phyloP scores from a whole-genome alignment of 768 basidiomycete genomes.

The Pleurotus giganteus region DNA sequence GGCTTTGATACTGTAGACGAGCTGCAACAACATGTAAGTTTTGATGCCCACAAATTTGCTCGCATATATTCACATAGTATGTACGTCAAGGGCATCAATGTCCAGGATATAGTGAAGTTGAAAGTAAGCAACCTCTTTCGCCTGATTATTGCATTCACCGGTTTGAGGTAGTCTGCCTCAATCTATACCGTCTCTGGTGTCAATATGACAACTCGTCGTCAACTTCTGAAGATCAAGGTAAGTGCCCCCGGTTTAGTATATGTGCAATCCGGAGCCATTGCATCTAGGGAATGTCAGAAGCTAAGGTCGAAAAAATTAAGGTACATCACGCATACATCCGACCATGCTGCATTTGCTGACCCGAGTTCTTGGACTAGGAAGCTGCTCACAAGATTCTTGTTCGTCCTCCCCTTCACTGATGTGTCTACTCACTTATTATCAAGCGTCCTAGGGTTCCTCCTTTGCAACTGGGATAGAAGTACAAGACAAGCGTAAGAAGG shows the following conservation, averaged over 20 bases:
- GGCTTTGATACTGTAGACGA: constrained; percentile 84
- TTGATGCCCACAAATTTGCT: neutral
- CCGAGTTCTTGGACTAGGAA: no score
- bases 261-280: neutral
- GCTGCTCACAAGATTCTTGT: constrained; percentile 87
- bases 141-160: no score
- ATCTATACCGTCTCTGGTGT: constrained; percentile 86
- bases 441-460: constrained; percentile 67
- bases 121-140: constrained; percentile 54
- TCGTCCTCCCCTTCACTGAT: constrained; percentile 15
- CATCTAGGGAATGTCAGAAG: constrained; percentile 87
- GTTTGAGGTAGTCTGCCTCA: constrained; percentile 72
- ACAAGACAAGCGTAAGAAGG: constrained; percentile 81
- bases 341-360: no score
- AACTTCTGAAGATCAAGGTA: constrained; percentile 92
- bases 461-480: constrained; percentile 91
- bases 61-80: constrained; percentile 15
- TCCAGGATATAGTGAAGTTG: constrained; percentile 93
- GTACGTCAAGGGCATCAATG: constrained; percentile 79
- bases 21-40: constrained; percentile 72
- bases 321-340: no score
- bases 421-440: neutral
- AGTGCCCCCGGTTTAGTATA: constrained; percentile 13
- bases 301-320: no score
- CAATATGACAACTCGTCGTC: constrained; percentile 87